phyloP scores from a whole-genome alignment of 495 filamentous ascomycete species.

The Podospora fimiseda region DNA sequence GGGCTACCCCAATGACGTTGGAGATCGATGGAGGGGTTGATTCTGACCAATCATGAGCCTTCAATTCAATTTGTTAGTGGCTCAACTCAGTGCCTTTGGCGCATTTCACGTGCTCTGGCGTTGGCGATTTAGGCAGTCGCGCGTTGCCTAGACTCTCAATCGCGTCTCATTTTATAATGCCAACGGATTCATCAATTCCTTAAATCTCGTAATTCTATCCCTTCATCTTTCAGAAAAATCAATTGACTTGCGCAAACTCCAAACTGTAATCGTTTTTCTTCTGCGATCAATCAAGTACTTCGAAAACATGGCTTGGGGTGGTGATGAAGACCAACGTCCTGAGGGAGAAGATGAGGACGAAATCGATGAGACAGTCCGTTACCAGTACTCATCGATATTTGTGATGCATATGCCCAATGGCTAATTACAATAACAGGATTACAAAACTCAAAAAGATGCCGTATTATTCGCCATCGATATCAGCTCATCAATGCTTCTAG shows the following conservation, averaged over 20 bases:
- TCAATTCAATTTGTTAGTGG: constrained; percentile 1
- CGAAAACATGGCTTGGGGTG: constrained; percentile 35
- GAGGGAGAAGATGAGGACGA: constrained; percentile 64
- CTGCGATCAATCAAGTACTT: not conserved
- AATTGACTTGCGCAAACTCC: no score
- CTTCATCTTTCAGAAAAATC: no score
- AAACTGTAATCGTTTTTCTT: no score
- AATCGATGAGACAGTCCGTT: constrained; percentile 58
- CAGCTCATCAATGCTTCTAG: constrained; percentile 78
- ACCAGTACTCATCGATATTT: constrained; percentile 20
- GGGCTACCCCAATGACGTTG: constrained; percentile 9
- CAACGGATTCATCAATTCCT: not conserved
- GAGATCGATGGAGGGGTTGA: not conserved
- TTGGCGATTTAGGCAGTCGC: not conserved
- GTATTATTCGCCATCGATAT: constrained; percentile 94
- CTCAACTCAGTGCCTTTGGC: not conserved
- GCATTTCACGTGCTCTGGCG: constrained; percentile 11
- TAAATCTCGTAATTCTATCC: not conserved
- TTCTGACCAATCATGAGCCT: constrained; percentile 5
- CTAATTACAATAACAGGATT: constrained; percentile 51
- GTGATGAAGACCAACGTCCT: constrained; percentile 41
- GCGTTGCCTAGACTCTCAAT: constrained; percentile 1
- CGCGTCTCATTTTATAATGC: not conserved
- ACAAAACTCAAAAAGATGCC: constrained; percentile 90
- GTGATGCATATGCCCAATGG: not conserved